A percentile compares a stretch with the other conserved stretches of the same genome.
Conservation (phyloP, 2,329 filamentous ascomycete species). For the Laburnicola sp. region DNA sequence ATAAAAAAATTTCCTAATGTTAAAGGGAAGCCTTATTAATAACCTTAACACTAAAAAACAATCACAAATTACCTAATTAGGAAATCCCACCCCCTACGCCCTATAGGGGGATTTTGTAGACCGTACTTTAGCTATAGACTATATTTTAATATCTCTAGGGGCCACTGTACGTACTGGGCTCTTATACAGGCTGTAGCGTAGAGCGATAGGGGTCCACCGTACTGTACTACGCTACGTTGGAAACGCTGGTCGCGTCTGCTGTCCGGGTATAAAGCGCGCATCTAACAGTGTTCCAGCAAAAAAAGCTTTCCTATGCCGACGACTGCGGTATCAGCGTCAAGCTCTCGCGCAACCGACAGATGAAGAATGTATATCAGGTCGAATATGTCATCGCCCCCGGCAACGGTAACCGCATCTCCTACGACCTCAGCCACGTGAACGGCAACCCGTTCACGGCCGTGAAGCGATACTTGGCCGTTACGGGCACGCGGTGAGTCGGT, state of each 20-base stretch:
- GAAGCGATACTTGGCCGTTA: not conserved
- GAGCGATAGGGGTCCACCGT: too few species aligned
- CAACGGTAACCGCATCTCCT: not conserved
- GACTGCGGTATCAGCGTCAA: slow-evolving; percentile 1
- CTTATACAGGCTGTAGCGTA: too few species aligned
- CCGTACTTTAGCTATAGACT: too few species aligned
- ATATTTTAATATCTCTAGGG: too few species aligned
- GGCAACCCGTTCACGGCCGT: slow-evolving; percentile 1
- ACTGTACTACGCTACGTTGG: not conserved
- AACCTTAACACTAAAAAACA: too few species aligned
- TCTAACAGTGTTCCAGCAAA: not conserved
- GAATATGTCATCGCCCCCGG: not conserved
- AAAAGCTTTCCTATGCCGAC: not conserved
- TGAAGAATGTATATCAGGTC: not conserved
- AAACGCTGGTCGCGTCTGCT: not conserved
- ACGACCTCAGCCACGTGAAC: not conserved
- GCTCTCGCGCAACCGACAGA: not conserved
- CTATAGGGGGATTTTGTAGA: too few species aligned
- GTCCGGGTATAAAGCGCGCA: not conserved
- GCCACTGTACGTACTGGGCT: too few species aligned
- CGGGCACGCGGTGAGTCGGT: not conserved
- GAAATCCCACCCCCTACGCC: too few species aligned
- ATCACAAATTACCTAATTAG: too few species aligned
- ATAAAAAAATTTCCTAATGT: too few species aligned
- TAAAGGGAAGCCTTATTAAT: too few species aligned